phyloP scores from a whole-genome alignment of 371 early-diverging fungal genomes.

The Mortierella sp. region DNA sequence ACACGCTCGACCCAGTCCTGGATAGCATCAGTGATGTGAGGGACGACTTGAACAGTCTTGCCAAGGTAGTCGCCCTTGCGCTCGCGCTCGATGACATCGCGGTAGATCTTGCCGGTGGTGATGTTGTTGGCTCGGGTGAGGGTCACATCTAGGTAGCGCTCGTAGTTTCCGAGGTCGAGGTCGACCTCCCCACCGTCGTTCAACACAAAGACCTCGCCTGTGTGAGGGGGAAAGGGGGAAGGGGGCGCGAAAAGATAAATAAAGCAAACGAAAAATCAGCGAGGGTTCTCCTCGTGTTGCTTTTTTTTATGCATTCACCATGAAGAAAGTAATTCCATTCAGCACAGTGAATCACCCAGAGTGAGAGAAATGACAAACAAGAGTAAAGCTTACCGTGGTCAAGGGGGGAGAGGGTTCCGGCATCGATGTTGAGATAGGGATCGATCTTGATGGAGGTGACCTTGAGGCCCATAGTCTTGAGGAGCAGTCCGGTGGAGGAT shows the following conservation, averaged over 20 bases:
- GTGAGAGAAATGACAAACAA: background rate
- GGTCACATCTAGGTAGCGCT: constrained; percentile 97
- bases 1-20: constrained; percentile 98
- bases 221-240: too few relatives aligned
- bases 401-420: constrained; percentile 96
- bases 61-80: constrained; percentile 98
- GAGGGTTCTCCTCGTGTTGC: background rate
- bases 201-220: constrained; percentile 98
- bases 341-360: background rate
- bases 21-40: constrained; percentile 98
- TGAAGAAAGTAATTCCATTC: background rate
- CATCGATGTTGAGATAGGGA: constrained; percentile 99
- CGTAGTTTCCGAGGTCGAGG: constrained; percentile 99
- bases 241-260: background rate
- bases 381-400: constrained; percentile 86
- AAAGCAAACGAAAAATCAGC: background rate
- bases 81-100: constrained; percentile 95
- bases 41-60: constrained; percentile 99
- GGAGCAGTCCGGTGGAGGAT: constrained; percentile 95
- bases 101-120: constrained; percentile 99
- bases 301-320: background rate
- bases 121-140: constrained; percentile 98
- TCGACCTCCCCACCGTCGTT: constrained; percentile 99
- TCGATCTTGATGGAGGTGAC: constrained; percentile 99
- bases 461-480: constrained; percentile 93